phyloP scores from a whole-genome alignment of 371 early-diverging fungal species.

The Syncephalastrum monosporum region DNA sequence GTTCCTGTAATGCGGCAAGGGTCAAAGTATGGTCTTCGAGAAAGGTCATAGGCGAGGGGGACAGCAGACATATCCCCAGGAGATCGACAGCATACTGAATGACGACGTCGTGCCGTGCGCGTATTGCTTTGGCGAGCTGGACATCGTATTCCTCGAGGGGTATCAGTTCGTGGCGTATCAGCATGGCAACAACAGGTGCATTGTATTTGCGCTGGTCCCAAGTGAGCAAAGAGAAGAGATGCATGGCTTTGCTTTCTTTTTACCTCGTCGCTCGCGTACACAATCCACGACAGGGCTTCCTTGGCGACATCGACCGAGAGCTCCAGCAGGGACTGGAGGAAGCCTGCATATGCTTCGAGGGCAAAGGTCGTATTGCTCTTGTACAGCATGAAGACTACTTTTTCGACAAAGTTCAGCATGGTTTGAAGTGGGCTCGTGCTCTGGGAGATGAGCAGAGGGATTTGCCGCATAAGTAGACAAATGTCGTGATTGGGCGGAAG shows the following conservation, averaged over 20 bases:
- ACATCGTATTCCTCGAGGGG: slow-evolving; percentile 78
- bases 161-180: slow-evolving; percentile 77
- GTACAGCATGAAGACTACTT: slow-evolving; percentile 79
- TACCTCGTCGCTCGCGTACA: slow-evolving; percentile 87
- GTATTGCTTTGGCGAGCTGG: slow-evolving; percentile 81
- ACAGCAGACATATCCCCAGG: slow-evolving; percentile 66
- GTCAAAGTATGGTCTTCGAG: slow-evolving; percentile 75
- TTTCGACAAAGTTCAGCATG: slow-evolving; percentile 78
- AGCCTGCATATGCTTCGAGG: slow-evolving; percentile 78
- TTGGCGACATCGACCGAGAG: slow-evolving; percentile 71
- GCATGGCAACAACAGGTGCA: slow-evolving; percentile 75
- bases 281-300: slow-evolving; percentile 86
- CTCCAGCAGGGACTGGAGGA: slow-evolving; percentile 82
- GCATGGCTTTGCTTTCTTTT: not conserved
- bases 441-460: slow-evolving; percentile 65
- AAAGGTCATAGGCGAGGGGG: slow-evolving; percentile 54
- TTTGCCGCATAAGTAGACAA: slow-evolving; percentile 69
- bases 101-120: slow-evolving; percentile 47
- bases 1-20: slow-evolving; percentile 59
- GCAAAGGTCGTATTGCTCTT: slow-evolving; percentile 69
- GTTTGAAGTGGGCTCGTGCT: slow-evolving; percentile 71
- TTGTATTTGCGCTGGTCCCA: slow-evolving; percentile 67
- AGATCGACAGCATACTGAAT: slow-evolving; percentile 75
- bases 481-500: slow-evolving; percentile 84
- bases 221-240: not conserved